Evolutionary conservation across 179 eudicot genomes (phyloP).

Genomic region (Silene coronaria): DNA sequence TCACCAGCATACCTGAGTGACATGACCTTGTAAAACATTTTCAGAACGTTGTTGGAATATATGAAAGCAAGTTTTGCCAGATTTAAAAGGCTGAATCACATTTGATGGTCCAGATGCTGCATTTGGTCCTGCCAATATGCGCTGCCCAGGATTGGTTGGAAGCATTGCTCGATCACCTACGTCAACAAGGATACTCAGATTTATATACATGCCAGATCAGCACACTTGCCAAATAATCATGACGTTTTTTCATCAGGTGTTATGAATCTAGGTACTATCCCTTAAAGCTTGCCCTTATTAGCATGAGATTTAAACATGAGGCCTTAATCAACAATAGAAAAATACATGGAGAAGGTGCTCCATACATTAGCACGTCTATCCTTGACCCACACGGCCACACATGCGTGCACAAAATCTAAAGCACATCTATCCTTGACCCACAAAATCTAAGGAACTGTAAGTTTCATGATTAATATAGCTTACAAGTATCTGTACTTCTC

Average conservation of each 20-base stretch:
- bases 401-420: too few relatives aligned
- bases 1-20: slow-evolving; percentile 60
- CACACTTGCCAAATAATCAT: not conserved
- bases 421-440: not conserved
- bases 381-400: too few relatives aligned
- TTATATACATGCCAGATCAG: not conserved
- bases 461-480: too few relatives aligned
- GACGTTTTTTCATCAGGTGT: too few relatives aligned
- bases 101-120: slow-evolving; percentile 21
- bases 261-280: too few relatives aligned
- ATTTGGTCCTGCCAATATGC: slow-evolving; percentile 25
- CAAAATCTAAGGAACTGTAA: too few relatives aligned
- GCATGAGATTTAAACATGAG: too few relatives aligned
- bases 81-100: slow-evolving; percentile 12
- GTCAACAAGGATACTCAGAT: not conserved
- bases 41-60: slow-evolving; percentile 3
- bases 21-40: slow-evolving; percentile 19
- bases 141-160: slow-evolving; percentile 27
- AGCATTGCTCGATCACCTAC: slow-evolving; percentile 30
- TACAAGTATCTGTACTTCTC: too few relatives aligned
- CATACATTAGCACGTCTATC: not conserved
- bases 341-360: not conserved
- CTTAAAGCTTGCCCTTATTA: too few relatives aligned
- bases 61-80: slow-evolving; percentile 20
- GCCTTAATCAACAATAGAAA: not conserved